phyloP scores from a whole-genome alignment of 2,329 filamentous ascomycete species.

The Colletotrichum horii region DNA sequence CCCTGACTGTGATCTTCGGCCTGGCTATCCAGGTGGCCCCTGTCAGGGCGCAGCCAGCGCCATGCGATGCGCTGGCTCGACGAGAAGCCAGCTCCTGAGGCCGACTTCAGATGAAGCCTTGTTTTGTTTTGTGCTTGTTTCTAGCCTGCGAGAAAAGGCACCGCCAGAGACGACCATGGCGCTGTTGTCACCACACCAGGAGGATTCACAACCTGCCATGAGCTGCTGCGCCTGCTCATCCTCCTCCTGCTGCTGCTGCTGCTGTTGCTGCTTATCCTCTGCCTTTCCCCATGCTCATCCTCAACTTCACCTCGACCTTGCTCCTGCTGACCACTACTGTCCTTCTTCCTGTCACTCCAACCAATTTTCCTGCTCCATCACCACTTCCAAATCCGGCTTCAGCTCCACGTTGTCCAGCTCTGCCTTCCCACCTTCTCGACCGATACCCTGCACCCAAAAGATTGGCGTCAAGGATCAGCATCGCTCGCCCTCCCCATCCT shows the following conservation, averaged over 20 bases:
- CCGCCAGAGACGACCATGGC: conserved; percentile 15
- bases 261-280: not conserved
- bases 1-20: conserved; percentile 12
- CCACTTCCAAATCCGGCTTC: not conserved
- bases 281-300: not conserved
- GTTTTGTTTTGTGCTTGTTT: conserved; percentile 22
- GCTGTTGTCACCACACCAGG: not conserved
- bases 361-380: not conserved
- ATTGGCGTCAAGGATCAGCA: conserved; percentile 11
- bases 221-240: not conserved
- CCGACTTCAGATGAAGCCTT: conserved; percentile 19
- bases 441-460: not conserved
- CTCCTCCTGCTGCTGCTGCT: not conserved
- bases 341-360: not conserved
- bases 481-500: not conserved
- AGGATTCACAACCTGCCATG: not conserved
- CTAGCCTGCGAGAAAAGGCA: conserved; percentile 4
- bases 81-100: conserved; percentile 5
- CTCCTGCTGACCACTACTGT: not conserved
- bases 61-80: conserved; percentile 14
- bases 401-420: not conserved
- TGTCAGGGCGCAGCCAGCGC: not conserved
- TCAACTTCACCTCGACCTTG: not conserved
- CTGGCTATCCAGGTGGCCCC: not conserved
- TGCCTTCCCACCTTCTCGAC: not conserved